Evolutionary conservation across 306 rosid genomes (phyloP).

Genomic region (Lathyrus tuberosus): DNA sequence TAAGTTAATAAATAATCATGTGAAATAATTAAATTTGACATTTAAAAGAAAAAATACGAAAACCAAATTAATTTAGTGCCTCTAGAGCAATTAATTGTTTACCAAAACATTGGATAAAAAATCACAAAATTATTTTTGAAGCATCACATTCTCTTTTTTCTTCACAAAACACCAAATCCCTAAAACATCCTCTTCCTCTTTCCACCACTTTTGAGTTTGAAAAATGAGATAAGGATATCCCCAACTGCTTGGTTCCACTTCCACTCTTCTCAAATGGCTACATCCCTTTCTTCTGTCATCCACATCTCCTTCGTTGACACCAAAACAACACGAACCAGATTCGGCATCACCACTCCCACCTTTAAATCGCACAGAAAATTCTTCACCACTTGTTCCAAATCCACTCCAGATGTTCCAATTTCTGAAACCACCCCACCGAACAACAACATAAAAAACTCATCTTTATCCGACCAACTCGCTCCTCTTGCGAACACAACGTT

Average conservation of each 20-base stretch:
- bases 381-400: slow-evolving; percentile 40
- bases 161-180: background rate
- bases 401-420: slow-evolving; percentile 42
- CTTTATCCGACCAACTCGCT: slow-evolving; percentile 83
- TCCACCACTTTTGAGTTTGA: background rate
- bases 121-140: no score
- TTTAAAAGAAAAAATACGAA: no score
- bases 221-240: slow-evolving; percentile 14
- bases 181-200: background rate
- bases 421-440: slow-evolving; percentile 36
- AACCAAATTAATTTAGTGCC: no score
- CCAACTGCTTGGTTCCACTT: background rate
- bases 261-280: slow-evolving; percentile 53
- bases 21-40: no score
- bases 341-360: slow-evolving; percentile 46
- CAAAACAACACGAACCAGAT: slow-evolving; percentile 51
- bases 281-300: slow-evolving; percentile 56
- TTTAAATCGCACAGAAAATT: slow-evolving; percentile 40
- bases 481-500: slow-evolving; percentile 63
- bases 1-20: no score
- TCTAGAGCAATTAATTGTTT: no score
- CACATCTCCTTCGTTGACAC: slow-evolving; percentile 59
- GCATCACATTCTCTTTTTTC: no score
- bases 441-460: slow-evolving; percentile 53
- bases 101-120: no score